These are phyloP conservation scores for Cryptosporidium ubiquitum DNA, from an alignment of 169 alveolate genomes.

Conservation along the genomic window DNA sequence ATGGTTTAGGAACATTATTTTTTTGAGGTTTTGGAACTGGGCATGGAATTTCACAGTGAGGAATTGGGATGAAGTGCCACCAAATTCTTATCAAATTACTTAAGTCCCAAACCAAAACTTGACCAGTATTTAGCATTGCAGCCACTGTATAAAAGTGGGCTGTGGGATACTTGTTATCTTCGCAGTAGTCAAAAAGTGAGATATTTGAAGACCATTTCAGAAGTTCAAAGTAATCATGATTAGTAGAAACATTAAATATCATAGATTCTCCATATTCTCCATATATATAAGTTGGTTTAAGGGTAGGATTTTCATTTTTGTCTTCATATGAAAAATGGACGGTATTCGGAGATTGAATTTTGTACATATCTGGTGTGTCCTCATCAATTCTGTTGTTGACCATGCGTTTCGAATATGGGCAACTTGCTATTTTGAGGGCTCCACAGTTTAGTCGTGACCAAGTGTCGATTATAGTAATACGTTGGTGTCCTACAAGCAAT, in stretches of 20 bases:
- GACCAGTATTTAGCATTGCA: conserved; percentile 68
- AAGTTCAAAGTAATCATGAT: conserved; percentile 60
- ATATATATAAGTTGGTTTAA: conserved; percentile 3
- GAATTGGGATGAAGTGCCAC: conserved; percentile 73
- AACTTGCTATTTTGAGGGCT: conserved; percentile 58
- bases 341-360: conserved; percentile 42
- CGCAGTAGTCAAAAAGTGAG: conserved; percentile 44
- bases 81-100: conserved; percentile 56
- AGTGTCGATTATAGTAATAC: conserved; percentile 61
- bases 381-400: conserved; percentile 60
- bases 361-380: conserved; percentile 58
- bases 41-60: conserved; percentile 73
- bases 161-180: conserved; percentile 55
- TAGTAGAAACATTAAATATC: conserved; percentile 65
- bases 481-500: conserved; percentile 51
- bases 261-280: conserved; percentile 70
- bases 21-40: conserved; percentile 72
- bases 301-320: neutral
- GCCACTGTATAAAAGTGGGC: conserved; percentile 73
- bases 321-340: neutral
- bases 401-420: conserved; percentile 27
- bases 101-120: conserved; percentile 72
- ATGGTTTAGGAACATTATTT: conserved; percentile 66
- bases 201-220: conserved; percentile 66
- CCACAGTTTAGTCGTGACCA: conserved; percentile 74